Evolutionary conservation across 331 rosid species (phyloP).

Genomic region (Phaseolus coccineus): DNA sequence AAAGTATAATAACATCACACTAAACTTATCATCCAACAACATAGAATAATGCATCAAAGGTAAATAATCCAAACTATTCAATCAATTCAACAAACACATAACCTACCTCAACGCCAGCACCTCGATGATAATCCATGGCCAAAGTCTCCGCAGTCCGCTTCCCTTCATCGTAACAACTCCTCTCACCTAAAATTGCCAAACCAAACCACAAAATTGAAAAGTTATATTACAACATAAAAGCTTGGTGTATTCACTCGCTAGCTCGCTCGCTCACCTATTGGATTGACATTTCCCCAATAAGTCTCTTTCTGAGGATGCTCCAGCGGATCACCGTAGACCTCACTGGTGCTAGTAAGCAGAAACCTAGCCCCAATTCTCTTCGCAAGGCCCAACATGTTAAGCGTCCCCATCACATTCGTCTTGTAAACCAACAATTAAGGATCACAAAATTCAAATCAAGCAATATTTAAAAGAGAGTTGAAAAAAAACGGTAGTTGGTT

Average conservation of each 20-base stretch:
- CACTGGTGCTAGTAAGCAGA: constrained; percentile 95
- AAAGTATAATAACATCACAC: neutral
- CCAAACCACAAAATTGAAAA: constrained; percentile 23
- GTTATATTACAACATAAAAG: neutral
- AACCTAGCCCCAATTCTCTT: constrained; percentile 97
- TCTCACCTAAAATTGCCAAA: constrained; percentile 67
- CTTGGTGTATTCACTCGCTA: neutral
- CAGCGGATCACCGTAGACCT: constrained; percentile 97
- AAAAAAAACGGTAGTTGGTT: neutral
- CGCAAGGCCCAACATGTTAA: constrained; percentile 96
- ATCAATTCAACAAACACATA: constrained; percentile 14
- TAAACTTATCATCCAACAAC: constrained; percentile 1
- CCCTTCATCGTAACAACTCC: constrained; percentile 99
- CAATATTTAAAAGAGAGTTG: neutral
- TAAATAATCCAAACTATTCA: constrained; percentile 8
- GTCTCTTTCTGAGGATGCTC: constrained; percentile 99
- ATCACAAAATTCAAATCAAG: constrained; percentile 15
- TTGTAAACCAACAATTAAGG: constrained; percentile 75
- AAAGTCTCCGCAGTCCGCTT: constrained; percentile 97
- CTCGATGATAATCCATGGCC: constrained; percentile 97
- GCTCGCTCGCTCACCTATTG: constrained; percentile 78
- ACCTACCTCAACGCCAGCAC: constrained; percentile 93
- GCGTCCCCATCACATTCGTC: constrained; percentile 99
- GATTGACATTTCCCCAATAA: constrained; percentile 99
- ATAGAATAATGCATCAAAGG: constrained; percentile 2